Evolutionary conservation across 2,329 filamentous ascomycete species (phyloP).

Genomic region (Cladophialophora immunda): DNA sequence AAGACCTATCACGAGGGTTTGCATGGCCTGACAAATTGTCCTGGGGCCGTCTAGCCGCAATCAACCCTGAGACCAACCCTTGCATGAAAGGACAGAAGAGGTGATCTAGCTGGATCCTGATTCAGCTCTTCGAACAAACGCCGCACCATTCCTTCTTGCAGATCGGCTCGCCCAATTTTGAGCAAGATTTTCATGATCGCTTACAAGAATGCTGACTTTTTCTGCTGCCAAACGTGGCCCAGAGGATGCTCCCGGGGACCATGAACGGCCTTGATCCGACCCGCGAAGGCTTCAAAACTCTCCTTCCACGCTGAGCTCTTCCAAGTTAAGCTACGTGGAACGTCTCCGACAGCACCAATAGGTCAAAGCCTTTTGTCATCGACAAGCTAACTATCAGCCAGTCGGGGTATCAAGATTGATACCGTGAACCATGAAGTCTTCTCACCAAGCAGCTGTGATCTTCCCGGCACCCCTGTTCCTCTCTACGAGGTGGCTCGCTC

Average conservation of each 20-base stretch:
- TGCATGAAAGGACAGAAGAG: not conserved
- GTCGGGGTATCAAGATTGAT: not conserved
- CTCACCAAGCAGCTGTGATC: not conserved
- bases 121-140: not conserved
- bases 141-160: not conserved
- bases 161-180: not conserved
- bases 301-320: not conserved
- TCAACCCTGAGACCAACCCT: not conserved
- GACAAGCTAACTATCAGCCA: not conserved
- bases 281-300: not conserved
- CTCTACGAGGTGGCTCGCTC: not conserved
- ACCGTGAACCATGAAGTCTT: not conserved
- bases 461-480: not conserved
- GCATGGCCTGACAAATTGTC: not conserved
- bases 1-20: not conserved
- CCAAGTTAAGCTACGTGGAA: not conserved
- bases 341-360: not conserved
- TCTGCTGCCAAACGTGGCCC: not conserved
- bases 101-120: constrained; percentile 8
- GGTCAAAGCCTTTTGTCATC: not conserved
- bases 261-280: constrained; percentile 5
- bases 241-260: not conserved
- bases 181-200: constrained; percentile 10
- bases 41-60: constrained; percentile 5
- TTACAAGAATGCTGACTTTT: constrained; percentile 11